Evolutionary conservation across 768 basidiomycete species (phyloP), one percentile per base, ranked within the genome.

Genomic region (Lentinula sp.): DNA sequence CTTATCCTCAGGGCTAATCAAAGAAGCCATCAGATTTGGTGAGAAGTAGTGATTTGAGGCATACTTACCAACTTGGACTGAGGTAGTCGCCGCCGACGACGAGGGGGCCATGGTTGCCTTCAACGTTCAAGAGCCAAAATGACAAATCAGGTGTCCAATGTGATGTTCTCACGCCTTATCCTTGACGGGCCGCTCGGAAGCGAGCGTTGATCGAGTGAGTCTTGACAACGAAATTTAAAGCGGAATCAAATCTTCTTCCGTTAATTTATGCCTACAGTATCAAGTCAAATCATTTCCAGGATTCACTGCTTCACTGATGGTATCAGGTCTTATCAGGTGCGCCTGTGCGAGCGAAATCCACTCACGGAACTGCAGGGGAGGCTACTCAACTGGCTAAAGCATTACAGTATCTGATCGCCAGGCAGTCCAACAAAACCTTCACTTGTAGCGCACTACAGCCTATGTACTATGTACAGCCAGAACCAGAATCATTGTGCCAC

Each of bases 31-130:
- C 40, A 59, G 16, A 23, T 42, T 9, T 57, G 18, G 50, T 32
- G 32, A 52, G 52, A 59, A 13, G 43, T 49, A 23, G 49, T 52
- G 28, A 23, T 23, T 57, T 11, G 35, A 31, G 42, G 37, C n/a
- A 28, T 58, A 86, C 93, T 80, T 58, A 89, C 93, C 93, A 75
- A 95, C 93, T 94, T 94, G 91, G 58, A 95, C 92, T 65, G 92
- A 93, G 66, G 92, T 94, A 76, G 88, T 83, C 80, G 86, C 73
- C 73, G 87, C 78, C 78, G 82, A 81, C 80, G 85, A 81, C 78
- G 81, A 75, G 67, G 88, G 88, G 72, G 57, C 57, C 62, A 52
- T 57, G 57, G 62, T 52, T 62, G 61, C 57, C 50, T 35, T 34
- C 32, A 53, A 10, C 37, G 53, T 54, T 54, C 53, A 54, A 34